Evolutionary conservation across 345 rosid species (phyloP).

Genomic region (Citropsis articulata): DNA sequence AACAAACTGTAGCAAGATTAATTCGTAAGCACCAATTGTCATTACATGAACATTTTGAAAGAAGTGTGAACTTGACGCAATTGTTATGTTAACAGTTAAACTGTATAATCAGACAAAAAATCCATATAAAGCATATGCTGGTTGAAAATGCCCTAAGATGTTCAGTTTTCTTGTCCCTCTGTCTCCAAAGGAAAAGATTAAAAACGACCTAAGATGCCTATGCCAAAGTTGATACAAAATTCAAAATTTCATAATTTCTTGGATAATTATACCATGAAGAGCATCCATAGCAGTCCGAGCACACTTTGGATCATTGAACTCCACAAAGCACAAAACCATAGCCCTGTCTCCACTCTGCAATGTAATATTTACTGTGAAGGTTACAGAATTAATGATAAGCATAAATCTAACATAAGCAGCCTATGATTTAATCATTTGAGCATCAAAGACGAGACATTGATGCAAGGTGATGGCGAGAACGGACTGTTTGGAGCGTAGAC

Average conservation of each 20-base stretch:
- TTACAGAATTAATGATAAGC: neutral
- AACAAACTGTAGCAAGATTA: neutral
- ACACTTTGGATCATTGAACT: conserved; percentile 45
- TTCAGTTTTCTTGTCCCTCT: neutral
- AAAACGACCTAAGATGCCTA: neutral
- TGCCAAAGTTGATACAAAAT: neutral
- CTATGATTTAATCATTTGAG: neutral
- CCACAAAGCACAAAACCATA: conserved; percentile 58
- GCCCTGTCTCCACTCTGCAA: conserved; percentile 50
- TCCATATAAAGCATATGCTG: neutral
- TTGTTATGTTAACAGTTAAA: neutral
- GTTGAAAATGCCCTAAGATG: neutral
- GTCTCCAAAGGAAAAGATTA: neutral
- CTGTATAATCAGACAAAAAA: neutral
- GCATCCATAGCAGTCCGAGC: conserved; percentile 56
- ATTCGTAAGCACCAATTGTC: neutral
- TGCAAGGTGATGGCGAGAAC: neutral
- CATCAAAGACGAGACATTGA: neutral
- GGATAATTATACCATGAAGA: conserved; percentile 46
- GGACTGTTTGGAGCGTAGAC: neutral
- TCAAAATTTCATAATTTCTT: neutral
- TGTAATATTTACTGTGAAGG: neutral
- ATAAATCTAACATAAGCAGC: neutral
- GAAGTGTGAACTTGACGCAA: neutral
- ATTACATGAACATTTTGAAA: neutral